Conservation (phyloP, 2,329 filamentous ascomycete species). For the Fusarium agapanthi region DNA sequence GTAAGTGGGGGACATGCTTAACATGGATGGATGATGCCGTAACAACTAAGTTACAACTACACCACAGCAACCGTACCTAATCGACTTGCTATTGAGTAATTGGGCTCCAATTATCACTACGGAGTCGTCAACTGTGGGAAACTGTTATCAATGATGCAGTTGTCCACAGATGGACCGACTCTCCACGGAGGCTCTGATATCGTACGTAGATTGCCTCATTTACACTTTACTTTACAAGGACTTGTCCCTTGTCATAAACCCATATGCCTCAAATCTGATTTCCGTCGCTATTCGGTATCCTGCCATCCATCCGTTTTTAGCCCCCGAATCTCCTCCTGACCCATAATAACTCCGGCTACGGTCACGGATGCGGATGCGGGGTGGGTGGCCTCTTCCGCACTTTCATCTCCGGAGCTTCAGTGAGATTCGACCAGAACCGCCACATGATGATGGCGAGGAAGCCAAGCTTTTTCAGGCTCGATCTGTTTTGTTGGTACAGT, state of each 20-base stretch:
- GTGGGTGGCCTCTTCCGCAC: constrained; percentile 23
- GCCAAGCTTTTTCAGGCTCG: background rate
- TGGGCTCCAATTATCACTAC: constrained; percentile 1
- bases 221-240: background rate
- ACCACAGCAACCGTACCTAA: background rate
- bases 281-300: constrained; percentile 42
- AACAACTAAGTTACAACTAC: constrained; percentile 12
- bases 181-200: constrained; percentile 17
- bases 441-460: background rate
- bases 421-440: background rate
- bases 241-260: background rate
- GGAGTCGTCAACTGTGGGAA: constrained; percentile 5
- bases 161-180: constrained; percentile 30
- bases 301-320: constrained; percentile 18
- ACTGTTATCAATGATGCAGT: background rate
- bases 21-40: constrained; percentile 21
- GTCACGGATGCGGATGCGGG: constrained; percentile 25
- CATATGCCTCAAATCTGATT: constrained; percentile 1
- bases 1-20: constrained; percentile 22
- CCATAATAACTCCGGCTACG: background rate
- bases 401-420: constrained; percentile 32
- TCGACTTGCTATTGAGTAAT: background rate
- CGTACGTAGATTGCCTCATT: constrained; percentile 12
- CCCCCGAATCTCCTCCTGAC: constrained; percentile 24
- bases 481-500: background rate